These are phyloP conservation scores for Lentinula lateritia DNA, from an alignment of 768 basidiomycete genomes.

Conservation along the genomic window DNA sequence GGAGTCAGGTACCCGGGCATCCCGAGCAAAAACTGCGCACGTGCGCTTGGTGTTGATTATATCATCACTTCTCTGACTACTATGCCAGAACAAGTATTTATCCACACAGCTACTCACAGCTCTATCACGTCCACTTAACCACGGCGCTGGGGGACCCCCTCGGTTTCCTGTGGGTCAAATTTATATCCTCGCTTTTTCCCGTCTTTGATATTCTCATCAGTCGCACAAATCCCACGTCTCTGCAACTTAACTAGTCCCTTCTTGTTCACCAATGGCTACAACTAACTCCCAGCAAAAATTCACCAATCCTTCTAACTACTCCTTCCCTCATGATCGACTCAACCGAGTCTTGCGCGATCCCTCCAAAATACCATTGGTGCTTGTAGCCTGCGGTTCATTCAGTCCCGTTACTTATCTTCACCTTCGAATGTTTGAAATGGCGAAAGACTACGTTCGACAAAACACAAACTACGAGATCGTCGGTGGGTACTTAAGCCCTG, in stretches of 20 bases:
- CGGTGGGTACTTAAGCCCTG: constrained; percentile 94
- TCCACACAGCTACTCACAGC: background rate
- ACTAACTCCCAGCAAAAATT: constrained; percentile 25
- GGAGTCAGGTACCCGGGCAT: too few species aligned
- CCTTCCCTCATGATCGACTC: constrained; percentile 66
- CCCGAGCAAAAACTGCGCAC: background rate
- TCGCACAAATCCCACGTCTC: background rate
- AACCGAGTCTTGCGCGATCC: constrained; percentile 49
- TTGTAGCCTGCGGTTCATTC: constrained; percentile 97
- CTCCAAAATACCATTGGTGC: constrained; percentile 78
- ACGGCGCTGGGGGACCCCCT: background rate
- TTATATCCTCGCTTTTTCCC: background rate
- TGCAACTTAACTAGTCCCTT: background rate
- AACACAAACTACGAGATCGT: constrained; percentile 92
- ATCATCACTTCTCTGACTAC: background rate
- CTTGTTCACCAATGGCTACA: background rate
- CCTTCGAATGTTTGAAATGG: constrained; percentile 99
- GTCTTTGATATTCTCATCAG: background rate
- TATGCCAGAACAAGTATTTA: background rate
- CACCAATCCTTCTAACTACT: constrained; percentile 60
- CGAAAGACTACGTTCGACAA: constrained; percentile 89
- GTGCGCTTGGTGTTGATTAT: background rate
- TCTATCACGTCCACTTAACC: background rate
- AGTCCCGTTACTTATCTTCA: constrained; percentile 97
- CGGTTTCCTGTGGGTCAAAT: background rate